Percentiles rank a stretch among this genome's conserved stretches.
Conservation (phyloP, 75 land plant species). For the Cupressus sempervirens region DNA sequence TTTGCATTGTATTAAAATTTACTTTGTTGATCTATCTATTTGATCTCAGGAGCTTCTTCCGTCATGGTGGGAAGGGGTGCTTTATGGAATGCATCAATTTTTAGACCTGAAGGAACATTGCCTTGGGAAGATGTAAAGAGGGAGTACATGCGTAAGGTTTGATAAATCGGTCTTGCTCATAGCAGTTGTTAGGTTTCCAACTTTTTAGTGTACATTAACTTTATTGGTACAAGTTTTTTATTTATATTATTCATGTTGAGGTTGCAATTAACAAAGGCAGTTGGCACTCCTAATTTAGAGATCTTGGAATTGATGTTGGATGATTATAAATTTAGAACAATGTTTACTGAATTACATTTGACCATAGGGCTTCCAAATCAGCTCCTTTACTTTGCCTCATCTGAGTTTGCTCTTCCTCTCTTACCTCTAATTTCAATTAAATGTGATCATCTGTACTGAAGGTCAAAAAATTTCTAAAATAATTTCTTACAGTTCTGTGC, state of each 20-base stretch:
- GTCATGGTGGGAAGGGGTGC: conserved; percentile 92
- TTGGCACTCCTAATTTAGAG: not conserved
- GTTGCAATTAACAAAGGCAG: not conserved
- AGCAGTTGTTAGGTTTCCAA: not conserved
- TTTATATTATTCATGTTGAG: not conserved
- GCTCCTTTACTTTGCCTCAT: no score
- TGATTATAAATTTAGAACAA: not conserved
- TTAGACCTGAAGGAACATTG: conserved; percentile 56
- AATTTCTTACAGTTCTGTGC: not conserved
- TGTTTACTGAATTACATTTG: not conserved
- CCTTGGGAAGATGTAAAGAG: conserved; percentile 82
- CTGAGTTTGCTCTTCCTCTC: not conserved
- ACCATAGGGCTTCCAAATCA: not conserved
- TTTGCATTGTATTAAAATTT: not conserved
- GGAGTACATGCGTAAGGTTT: conserved; percentile 79
- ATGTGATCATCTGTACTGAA: not conserved
- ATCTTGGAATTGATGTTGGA: not conserved
- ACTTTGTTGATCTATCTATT: not conserved
- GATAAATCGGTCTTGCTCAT: not conserved
- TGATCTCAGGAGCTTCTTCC: conserved; percentile 62
- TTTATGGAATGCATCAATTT: conserved; percentile 87
- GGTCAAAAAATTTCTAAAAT: not conserved
- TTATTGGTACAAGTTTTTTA: not conserved
- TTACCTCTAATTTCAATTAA: not conserved
- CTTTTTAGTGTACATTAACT: not conserved